A percentile compares a stretch with the other conserved stretches of the same genome.
phyloP scores from a whole-genome alignment of 805 yeast species.

The Candida qinlingensis region DNA sequence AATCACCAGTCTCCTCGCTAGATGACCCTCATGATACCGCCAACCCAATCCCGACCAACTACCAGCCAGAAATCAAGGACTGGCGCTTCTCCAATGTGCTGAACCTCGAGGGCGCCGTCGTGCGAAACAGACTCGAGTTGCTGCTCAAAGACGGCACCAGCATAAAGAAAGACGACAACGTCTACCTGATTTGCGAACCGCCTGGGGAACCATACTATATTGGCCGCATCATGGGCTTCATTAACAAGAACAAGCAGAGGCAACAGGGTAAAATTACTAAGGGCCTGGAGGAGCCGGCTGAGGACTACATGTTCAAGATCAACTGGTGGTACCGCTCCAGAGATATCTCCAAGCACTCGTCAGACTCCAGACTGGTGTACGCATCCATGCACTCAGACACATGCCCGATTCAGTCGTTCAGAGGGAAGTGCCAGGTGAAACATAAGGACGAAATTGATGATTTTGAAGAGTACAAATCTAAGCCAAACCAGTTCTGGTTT shows the following conservation, averaged over 20 bases:
- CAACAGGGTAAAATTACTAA: neutral
- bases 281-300: slow-evolving; percentile 37
- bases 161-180: slow-evolving; percentile 43
- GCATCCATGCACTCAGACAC: slow-evolving; percentile 84
- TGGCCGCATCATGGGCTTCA: slow-evolving; percentile 77
- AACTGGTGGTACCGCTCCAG: slow-evolving; percentile 92
- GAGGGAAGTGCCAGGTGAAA: slow-evolving; percentile 71
- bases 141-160: slow-evolving; percentile 17
- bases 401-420: slow-evolving; percentile 67
- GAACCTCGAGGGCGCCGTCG: slow-evolving; percentile 34
- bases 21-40: slow-evolving; percentile 4
- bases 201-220: slow-evolving; percentile 93
- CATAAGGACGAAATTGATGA: slow-evolving; percentile 61
- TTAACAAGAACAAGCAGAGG: slow-evolving; percentile 29
- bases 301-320: slow-evolving; percentile 55
- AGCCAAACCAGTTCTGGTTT: slow-evolving; percentile 75
- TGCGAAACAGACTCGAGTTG: slow-evolving; percentile 23
- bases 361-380: slow-evolving; percentile 70
- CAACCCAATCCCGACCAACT: slow-evolving; percentile 18
- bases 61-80: slow-evolving; percentile 17
- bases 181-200: slow-evolving; percentile 85
- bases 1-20: slow-evolving; percentile 5
- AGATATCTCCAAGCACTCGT: slow-evolving; percentile 63
- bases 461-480: slow-evolving; percentile 42
- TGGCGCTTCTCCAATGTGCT: slow-evolving; percentile 30